A percentile compares a stretch with the other conserved stretches of the same genome.
phyloP scores from a whole-genome alignment of 1,284 basidiomycete species.

The Cryptococcus sp. region DNA sequence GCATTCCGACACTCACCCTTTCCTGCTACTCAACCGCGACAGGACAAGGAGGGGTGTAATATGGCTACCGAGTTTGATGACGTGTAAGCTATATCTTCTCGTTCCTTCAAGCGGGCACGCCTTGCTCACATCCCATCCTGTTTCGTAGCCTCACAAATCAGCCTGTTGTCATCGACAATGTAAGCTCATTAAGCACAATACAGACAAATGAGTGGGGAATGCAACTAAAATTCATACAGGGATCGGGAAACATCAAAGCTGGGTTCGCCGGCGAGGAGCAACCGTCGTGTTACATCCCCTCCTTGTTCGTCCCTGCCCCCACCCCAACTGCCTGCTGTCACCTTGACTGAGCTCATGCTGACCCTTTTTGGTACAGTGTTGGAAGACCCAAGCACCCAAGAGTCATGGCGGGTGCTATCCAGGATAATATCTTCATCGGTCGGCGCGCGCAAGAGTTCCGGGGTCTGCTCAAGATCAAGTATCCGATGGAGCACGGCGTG shows the following conservation, averaged over 20 bases:
- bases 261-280: constrained; percentile 97
- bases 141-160: constrained; percentile 47
- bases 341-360: not conserved
- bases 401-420: constrained; percentile 81
- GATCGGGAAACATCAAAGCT: constrained; percentile 94
- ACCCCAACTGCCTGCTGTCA: not conserved
- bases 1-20: not conserved
- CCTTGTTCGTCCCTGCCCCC: constrained; percentile 67
- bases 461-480: constrained; percentile 92
- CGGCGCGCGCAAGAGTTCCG: constrained; percentile 88
- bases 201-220: not conserved
- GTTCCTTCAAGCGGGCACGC: not conserved
- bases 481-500: constrained; percentile 95
- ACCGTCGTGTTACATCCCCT: constrained; percentile 96
- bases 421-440: constrained; percentile 80
- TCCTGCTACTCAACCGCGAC: not conserved
- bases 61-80: constrained; percentile 49
- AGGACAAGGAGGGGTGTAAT: not conserved
- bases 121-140: not conserved
- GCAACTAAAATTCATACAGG: constrained; percentile 55
- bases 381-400: constrained; percentile 92
- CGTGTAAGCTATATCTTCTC: constrained; percentile 31
- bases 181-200: constrained; percentile 39
- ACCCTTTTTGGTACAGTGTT: constrained; percentile 58
- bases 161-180: constrained; percentile 88